Base-by-base conservation (phyloP, 78 protist species). In the Speleostelium caveatum region DNA sequence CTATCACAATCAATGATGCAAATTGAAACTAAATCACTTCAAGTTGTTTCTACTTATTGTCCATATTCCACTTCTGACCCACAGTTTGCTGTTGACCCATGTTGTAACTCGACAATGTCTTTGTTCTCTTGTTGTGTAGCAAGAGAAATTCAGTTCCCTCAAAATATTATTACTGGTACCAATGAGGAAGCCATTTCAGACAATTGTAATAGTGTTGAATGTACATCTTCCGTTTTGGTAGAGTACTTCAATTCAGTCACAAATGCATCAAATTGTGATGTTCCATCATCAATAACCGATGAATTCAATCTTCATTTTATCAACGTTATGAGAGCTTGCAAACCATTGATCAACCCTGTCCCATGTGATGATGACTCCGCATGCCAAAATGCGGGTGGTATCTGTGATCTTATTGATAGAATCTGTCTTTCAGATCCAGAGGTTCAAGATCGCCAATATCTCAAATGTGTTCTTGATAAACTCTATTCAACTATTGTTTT, bases 41-140 rank as follows among this genome's bases (percentile, higher is more conserved):
- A 41, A 16, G 61, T 42, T 17, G n/a, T 24, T 22, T 35, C 75
- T 1, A 59, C 91, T 14, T 10, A 30, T 14, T 83, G 91, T 71
- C 30, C 91, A 0, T 83, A 83, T 53, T 21, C 68, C 28, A 14
- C 63, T 1, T 45, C 36, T 28, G 91, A 83, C 16, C 45, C 61
- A 59, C 36, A 33, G 1, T 83, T 51, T 60, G 38, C 33, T n/a
- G 14, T 42, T 8, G 91, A 83, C 26, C 91, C 91, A 69, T 83
- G 91, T 33, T 83, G 91, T 66, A 69, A 83, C 33, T n/a, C 56
- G 21, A 33, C 91, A 1, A 21, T 53, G 2, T 14, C 53, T 14
- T 83, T 83, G 39, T 71, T 83, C 55, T 61, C 67, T 39, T 83
- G 91, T 45, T 83, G 91, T 59, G 41, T 22, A 32, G 79, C 91